Evolutionary conservation across 2,329 filamentous ascomycete species (phyloP), one percentile per base, ranked within the genome.

Genomic region (Sphaceloma murrayae): DNA sequence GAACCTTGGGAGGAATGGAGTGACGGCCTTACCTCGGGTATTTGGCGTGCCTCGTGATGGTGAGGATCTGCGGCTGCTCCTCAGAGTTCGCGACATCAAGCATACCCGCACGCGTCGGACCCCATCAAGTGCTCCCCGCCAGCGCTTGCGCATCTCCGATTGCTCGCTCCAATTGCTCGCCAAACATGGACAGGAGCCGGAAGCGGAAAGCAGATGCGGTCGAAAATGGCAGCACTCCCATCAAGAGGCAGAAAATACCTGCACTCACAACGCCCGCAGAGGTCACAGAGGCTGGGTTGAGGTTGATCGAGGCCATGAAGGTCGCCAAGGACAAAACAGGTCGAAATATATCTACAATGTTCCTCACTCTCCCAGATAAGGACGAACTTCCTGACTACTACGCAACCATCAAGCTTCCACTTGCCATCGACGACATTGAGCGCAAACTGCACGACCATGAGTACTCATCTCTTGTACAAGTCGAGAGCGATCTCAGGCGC

Each of bases 401-500:
- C 64, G 72, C 80, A 55, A 71, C 74, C 52, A 86, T 83, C 48
- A 75, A 77, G 51, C 74, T 93, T 59, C 87, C 87, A 2, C 78
- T 94, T 49, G 85, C 86, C 0, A 68, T 94, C 34, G 74, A 81
- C 53, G 80, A 74, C 2, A 81, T 93, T 49, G 83, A 93, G 67
- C 61, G 70, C 34, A 89, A 85, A 62, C 70, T 94, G 40, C 72
- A 76, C 43, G 70, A 75, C 39, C 68, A 75, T 54, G 74, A 79
- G 51, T 93, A 94, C 58, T 60, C 72, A 10, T 82, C 67, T 42
- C 70, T 94, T 38, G 78, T 84, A 4, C 72, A 80, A 39, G 67
- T 94, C 9, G 87, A 94, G 62, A 80, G 82, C 57, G 88, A 88
- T 59, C 75, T 89, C 58, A 93, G 91, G 67, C 80, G 86, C 51